Evolutionary conservation across 441 rosid genomes (phyloP).

Genomic region (Populus hybrid): DNA sequence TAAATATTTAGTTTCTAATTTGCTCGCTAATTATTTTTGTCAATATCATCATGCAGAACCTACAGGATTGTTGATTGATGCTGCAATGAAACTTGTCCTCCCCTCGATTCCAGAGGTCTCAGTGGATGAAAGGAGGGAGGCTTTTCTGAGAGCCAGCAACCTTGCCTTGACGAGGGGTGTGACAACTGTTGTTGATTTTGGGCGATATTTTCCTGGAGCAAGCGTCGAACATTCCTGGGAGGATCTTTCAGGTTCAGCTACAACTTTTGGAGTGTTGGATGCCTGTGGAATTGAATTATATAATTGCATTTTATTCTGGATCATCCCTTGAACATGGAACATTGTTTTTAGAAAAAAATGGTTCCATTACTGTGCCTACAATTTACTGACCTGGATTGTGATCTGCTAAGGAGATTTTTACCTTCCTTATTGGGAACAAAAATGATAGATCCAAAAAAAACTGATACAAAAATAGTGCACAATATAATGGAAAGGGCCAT

Average conservation of each 20-base stretch:
- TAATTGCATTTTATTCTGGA: not conserved
- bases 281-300: constrained; percentile 8
- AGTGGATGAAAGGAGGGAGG: constrained; percentile 76
- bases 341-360: not conserved
- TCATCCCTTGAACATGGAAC: not conserved
- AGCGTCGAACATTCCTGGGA: constrained; percentile 67
- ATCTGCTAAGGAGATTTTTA: not conserved
- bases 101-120: constrained; percentile 62
- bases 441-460: not conserved
- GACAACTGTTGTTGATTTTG: constrained; percentile 81
- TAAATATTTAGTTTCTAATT: not conserved
- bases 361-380: not conserved
- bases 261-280: constrained; percentile 3
- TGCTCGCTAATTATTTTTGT: not conserved
- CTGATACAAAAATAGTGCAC: not conserved
- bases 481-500: not conserved
- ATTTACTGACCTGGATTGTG: not conserved
- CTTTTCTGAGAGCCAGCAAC: constrained; percentile 68
- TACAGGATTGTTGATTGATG: constrained; percentile 76
- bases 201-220: constrained; percentile 80
- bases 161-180: constrained; percentile 80
- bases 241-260: constrained; percentile 70
- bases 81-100: constrained; percentile 74
- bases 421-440: not conserved
- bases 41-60: constrained; percentile 54